phyloP scores from a whole-genome alignment of 2,329 filamentous ascomycete species.

The Bipolaris sorokiniana region DNA sequence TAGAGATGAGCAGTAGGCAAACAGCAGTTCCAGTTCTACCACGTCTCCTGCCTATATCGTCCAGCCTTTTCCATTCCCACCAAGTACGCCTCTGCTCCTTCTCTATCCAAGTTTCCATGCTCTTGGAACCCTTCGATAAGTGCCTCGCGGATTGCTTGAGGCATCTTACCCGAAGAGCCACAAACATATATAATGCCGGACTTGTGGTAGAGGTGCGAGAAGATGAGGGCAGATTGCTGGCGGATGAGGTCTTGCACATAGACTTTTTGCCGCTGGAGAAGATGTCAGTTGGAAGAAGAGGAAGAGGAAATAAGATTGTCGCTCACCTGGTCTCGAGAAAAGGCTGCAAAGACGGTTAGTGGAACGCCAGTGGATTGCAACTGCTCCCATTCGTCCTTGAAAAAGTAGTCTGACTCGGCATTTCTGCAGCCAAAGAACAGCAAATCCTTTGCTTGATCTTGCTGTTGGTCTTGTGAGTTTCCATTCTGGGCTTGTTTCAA shows the following conservation, averaged over 20 bases:
- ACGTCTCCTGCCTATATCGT: constrained; percentile 72
- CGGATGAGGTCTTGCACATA: constrained; percentile 72
- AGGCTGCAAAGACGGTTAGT: constrained; percentile 66
- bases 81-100: constrained; percentile 63
- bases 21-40: constrained; percentile 52
- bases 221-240: constrained; percentile 58
- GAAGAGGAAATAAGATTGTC: neutral
- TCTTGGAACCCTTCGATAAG: constrained; percentile 65
- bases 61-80: constrained; percentile 65
- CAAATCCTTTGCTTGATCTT: constrained; percentile 44
- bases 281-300: neutral
- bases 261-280: constrained; percentile 58
- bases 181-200: constrained; percentile 64
- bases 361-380: constrained; percentile 51
- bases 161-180: constrained; percentile 72
- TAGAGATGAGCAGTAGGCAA: too few relatives aligned
- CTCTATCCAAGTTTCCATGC: constrained; percentile 50
- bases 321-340: constrained; percentile 69
- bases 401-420: constrained; percentile 77
- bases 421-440: constrained; percentile 90
- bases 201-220: constrained; percentile 57
- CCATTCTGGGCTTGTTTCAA: neutral
- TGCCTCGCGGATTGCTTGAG: constrained; percentile 70
- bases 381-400: constrained; percentile 72
- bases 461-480: neutral